These are phyloP conservation scores for Pichia exigua DNA, from an alignment of 805 yeast genomes.

Conservation along the genomic window DNA sequence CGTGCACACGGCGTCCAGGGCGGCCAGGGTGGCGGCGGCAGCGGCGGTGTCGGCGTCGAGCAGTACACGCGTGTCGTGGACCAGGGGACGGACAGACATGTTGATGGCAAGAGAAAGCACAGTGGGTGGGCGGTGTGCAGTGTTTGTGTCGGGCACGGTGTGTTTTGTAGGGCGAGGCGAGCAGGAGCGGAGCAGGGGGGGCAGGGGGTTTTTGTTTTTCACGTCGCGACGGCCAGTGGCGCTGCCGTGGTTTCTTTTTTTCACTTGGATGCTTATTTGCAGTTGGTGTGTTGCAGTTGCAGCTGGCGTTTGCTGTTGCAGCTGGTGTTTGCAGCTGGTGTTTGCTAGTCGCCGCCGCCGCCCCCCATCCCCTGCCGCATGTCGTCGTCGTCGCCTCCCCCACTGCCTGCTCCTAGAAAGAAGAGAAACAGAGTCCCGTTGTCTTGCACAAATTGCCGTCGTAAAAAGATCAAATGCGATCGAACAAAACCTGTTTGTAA, in stretches of 20 bases:
- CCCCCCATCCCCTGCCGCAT: neutral
- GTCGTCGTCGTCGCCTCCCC: neutral
- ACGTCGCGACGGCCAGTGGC: no score
- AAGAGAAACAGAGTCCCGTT: slow-evolving; percentile 37
- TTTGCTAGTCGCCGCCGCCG: no score
- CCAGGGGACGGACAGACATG: neutral
- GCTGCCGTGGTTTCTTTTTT: no score
- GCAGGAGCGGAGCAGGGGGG: no score
- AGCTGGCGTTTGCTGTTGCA: no score
- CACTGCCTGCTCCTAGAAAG: neutral
- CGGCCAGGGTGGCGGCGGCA: neutral
- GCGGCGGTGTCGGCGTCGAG: neutral
- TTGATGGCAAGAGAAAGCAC: no score
- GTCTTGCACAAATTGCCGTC: slow-evolving; percentile 41
- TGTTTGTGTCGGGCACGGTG: neutral
- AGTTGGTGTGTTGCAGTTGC: no score
- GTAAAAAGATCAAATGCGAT: slow-evolving; percentile 39
- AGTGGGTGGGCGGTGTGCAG: no score
- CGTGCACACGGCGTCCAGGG: neutral
- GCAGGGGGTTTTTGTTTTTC: no score
- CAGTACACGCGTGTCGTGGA: neutral
- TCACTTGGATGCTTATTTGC: no score
- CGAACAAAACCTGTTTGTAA: slow-evolving; percentile 29
- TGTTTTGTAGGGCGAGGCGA: no score
- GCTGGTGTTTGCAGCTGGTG: no score